Percentiles rank a stretch among this genome's conserved stretches.
Conservation (phyloP, 192 early-diverging fungal species). For the Coemansia sp. region DNA sequence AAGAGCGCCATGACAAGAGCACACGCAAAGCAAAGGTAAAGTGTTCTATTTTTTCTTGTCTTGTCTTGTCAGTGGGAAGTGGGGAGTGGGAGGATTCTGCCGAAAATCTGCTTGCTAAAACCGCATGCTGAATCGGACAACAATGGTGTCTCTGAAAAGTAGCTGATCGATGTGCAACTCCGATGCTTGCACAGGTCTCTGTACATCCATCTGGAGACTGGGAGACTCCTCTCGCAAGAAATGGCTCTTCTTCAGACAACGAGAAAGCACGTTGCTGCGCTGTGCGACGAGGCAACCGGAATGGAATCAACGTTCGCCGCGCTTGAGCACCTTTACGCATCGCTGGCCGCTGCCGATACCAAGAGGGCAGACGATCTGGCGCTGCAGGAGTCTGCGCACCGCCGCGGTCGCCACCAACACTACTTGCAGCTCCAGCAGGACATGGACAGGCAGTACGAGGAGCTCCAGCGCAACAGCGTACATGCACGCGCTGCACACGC, state of each 20-base stretch:
- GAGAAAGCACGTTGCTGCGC: conserved; percentile 17
- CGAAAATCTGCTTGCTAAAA: neutral
- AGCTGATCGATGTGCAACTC: conserved; percentile 33
- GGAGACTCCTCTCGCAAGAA: conserved; percentile 17
- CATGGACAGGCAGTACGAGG: conserved; percentile 50
- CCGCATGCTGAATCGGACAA: neutral
- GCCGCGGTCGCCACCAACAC: conserved; percentile 33
- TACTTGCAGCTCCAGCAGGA: conserved; percentile 39
- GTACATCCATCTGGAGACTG: conserved; percentile 22
- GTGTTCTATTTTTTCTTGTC: neutral
- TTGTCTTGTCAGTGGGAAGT: neutral
- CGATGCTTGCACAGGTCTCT: conserved; percentile 9
- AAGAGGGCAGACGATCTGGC: conserved; percentile 24
- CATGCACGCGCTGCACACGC: conserved; percentile 33
- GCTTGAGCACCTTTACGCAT: conserved; percentile 28
- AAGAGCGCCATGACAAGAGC: conserved; percentile 35
- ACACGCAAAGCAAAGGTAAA: conserved; percentile 43
- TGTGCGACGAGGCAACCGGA: conserved; percentile 19
- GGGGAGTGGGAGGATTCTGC: neutral
- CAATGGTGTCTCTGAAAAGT: conserved; percentile 1
- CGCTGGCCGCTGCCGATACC: conserved; percentile 20
- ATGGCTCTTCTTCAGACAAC: conserved; percentile 19
- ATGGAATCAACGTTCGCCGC: conserved; percentile 18
- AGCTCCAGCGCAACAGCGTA: conserved; percentile 27
- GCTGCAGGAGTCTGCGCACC: conserved; percentile 24